Evolutionary conservation across 2,329 filamentous ascomycete genomes (phyloP), one percentile per base, ranked within the genome.

Genomic region (Cladosporium sphaerospermum): DNA sequence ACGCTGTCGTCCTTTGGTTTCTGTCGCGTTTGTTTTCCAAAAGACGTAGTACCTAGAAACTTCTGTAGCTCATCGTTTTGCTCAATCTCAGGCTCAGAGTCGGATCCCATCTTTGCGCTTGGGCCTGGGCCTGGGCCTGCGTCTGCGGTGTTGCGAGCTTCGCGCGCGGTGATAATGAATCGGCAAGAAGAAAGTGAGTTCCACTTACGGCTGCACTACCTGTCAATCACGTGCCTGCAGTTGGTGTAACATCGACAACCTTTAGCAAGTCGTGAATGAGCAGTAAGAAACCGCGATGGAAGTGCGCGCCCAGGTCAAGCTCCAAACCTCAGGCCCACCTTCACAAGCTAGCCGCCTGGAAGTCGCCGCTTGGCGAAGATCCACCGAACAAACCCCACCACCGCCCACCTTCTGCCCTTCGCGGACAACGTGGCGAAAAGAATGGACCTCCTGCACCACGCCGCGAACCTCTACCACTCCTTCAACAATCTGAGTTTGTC

Each of bases 11-110:
- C 81, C 8, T 51, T 51, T 5, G 48, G 40, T 10, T 16, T 28
- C 13, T 51, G 28, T 61, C 82, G 84, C 36, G 83, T 78, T 67
- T 87, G 86, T 69, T 92, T 95, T 49, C 92, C 92, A 67, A 97
- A 96, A 0, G 88, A 83, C 0, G 88, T 82, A 2, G 84, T 78
- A 0, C 92, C 91, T 56, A 96, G 73, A 66, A 90, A 95, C 47
- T 82, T 79, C 64, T 84, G 80, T 77, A 92, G 80, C 39, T 84
- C 83, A 58, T 89, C 85, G 65, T 89, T 81, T 52, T 73, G 69
- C 50, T 66, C 64, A 7, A 65, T 51, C 54, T 62, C 61, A 13
- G 56, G 33, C 11, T 65, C 62, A 5, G 54, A 44, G n/a, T 57
- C 57, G 33, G 39, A 34, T 19, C 45, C 50, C 42, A 54, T 54